Percentiles rank a stretch among this genome's conserved stretches.
These are phyloP conservation scores for Kodamaea kakaduensis DNA, from an alignment of 805 yeast genomes.

Conservation along the genomic window DNA sequence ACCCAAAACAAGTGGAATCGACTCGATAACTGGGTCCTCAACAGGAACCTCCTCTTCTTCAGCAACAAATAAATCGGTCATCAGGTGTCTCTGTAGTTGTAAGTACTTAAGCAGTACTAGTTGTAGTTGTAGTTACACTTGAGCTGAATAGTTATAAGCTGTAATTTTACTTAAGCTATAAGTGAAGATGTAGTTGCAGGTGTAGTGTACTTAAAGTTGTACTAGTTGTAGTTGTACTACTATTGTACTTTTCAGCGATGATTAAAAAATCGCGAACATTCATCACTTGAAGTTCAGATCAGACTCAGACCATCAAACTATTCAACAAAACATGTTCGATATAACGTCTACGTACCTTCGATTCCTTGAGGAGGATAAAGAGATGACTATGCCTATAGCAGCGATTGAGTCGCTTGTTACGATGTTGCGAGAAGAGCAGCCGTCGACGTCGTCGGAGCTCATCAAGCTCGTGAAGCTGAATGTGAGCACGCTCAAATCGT, in stretches of 20 bases:
- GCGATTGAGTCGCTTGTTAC: conserved; percentile 94
- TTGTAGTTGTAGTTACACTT: too few relatives aligned
- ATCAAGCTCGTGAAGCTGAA: conserved; percentile 78
- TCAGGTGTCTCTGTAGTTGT: too few relatives aligned
- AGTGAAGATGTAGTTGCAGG: too few relatives aligned
- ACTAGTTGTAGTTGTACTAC: too few relatives aligned
- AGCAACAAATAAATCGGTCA: conserved; percentile 9
- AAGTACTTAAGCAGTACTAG: too few relatives aligned
- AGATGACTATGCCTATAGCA: conserved; percentile 98
- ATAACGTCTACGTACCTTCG: conserved; percentile 75
- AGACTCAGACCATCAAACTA: too few relatives aligned
- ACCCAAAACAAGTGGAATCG: conserved; percentile 34
- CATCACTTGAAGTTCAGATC: too few relatives aligned
- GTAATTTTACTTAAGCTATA: too few relatives aligned
- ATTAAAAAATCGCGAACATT: too few relatives aligned
- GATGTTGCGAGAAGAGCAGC: conserved; percentile 74
- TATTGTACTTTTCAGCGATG: too few relatives aligned
- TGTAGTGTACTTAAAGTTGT: too few relatives aligned
- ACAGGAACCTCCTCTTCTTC: conserved; percentile 9
- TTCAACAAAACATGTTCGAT: conserved; percentile 68
- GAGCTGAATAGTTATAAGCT: too few relatives aligned
- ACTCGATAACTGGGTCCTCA: conserved; percentile 36
- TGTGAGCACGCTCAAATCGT: conserved; percentile 64
- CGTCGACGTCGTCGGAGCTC: conserved; percentile 90
- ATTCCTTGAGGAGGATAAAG: conserved; percentile 85